Percentiles rank a stretch among this genome's conserved stretches.
phyloP scores from a whole-genome alignment of 257 asterid genomes.

The Scutellaria minor region DNA sequence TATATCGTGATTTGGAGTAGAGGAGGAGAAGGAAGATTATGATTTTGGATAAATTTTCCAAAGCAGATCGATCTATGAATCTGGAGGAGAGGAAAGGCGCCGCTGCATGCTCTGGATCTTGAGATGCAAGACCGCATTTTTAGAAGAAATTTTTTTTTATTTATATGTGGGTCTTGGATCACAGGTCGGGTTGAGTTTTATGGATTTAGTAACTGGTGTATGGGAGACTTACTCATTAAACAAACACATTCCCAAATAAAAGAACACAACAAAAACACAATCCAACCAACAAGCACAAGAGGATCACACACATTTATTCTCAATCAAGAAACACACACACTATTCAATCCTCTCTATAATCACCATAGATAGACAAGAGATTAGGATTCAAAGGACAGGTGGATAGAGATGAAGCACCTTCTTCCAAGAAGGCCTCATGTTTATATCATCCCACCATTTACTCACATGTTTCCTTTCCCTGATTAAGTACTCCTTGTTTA shows the following conservation, averaged over 20 bases:
- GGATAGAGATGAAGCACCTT: slow-evolving; percentile 43
- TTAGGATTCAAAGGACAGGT: background rate
- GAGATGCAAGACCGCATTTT: too few relatives aligned
- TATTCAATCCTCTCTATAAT: background rate
- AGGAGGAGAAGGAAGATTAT: too few relatives aligned
- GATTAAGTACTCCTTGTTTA: slow-evolving; percentile 45
- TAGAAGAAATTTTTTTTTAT: too few relatives aligned
- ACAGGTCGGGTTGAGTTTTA: too few relatives aligned
- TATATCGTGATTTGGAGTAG: too few relatives aligned
- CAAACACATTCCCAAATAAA: background rate
- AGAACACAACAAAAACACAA: background rate
- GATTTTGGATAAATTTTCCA: too few relatives aligned
- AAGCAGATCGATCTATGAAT: too few relatives aligned
- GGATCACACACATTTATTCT: background rate
- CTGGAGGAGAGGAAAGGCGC: too few relatives aligned
- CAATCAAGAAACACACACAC: slow-evolving; percentile 1
- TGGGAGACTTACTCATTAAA: too few relatives aligned
- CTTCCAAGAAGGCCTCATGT: slow-evolving; percentile 56
- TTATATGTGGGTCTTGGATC: too few relatives aligned
- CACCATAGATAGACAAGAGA: background rate
- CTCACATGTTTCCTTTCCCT: slow-evolving; percentile 53
- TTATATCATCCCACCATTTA: slow-evolving; percentile 57
- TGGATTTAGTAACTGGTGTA: too few relatives aligned
- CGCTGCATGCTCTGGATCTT: too few relatives aligned
- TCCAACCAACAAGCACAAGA: background rate